Percentiles rank a stretch among this genome's conserved stretches.
These are phyloP conservation scores for Cystobasidium onofrii DNA, from an alignment of 768 basidiomycete genomes.

Conservation along the genomic window DNA sequence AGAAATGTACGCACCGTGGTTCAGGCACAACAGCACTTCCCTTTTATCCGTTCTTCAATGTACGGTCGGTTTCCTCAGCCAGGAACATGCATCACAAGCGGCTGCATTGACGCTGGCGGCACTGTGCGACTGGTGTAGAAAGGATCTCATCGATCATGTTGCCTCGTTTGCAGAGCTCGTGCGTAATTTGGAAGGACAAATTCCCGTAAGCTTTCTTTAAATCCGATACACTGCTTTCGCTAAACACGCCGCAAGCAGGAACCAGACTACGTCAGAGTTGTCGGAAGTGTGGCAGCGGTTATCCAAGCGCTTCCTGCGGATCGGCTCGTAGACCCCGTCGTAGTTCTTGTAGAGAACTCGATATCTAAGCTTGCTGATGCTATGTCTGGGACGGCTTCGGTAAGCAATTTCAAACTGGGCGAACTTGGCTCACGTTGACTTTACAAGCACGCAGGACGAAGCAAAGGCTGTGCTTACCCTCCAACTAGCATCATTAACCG, in stretches of 20 bases:
- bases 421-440: background rate
- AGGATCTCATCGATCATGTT: constrained; percentile 46
- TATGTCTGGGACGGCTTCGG: background rate
- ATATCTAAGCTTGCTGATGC: constrained; percentile 12
- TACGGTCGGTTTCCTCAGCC: constrained; percentile 45
- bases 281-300: constrained; percentile 48
- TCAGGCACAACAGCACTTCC: constrained; percentile 44
- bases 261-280: constrained; percentile 47
- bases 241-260: constrained; percentile 37
- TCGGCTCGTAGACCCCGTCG: constrained; percentile 3
- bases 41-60: constrained; percentile 45
- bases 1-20: constrained; percentile 45
- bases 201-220: constrained; percentile 43
- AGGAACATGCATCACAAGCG: constrained; percentile 42
- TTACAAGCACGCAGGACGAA: constrained; percentile 35
- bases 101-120: constrained; percentile 47
- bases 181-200: constrained; percentile 45
- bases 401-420: background rate
- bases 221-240: background rate
- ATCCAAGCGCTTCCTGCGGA: constrained; percentile 46
- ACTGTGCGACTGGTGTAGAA: constrained; percentile 48
- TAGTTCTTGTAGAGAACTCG: constrained; percentile 11
- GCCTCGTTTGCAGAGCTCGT: constrained; percentile 47
- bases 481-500: constrained; percentile 46
- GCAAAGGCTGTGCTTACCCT: constrained; percentile 43